Evolutionary conservation across 345 rosid species (phyloP), one percentile per base, ranked within the genome.

Genomic region (Arabidopsis arenosa): DNA sequence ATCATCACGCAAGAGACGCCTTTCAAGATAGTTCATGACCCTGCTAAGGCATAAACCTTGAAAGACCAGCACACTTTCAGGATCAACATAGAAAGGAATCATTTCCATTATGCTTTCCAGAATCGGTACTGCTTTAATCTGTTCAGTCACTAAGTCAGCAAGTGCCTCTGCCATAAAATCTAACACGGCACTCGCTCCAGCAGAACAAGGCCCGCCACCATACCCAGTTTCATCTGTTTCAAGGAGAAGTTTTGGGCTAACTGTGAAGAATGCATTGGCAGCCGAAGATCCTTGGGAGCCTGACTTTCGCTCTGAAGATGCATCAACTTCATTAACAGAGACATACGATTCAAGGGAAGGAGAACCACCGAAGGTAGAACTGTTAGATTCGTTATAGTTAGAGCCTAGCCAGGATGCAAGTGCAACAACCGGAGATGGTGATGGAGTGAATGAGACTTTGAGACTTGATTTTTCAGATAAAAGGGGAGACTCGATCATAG

Each of bases 151-250:
- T 61, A 89, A 79, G 84, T 90, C 98, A 79, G 99, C 90, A 68
- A 95, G 93, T 82, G 89, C 96, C 86, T 95, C 99, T 23, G 97
- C 98, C 83, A 93, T 79, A 79, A 95, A 95, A 86, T 95, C 99
- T 79, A 95, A 82, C 74, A 89, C 81, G 45, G 98, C 98, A 81
- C 97, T 91, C 41, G 98, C 98, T 75, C 93, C 99, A 45, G 98
- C 98, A 81, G 96, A 93, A 83, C 99, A 95, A 62, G 98, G 98
- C 74, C 99, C 99, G 9, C 99, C 98, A 47, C 98, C 99, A 71
- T 89, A 95, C 64, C 99, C 97, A 76, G 89, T 84, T 81, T 95
- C 98, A 86, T 95, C 98, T 54, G 84, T 80, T 83, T 93, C 97
- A 30, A 90, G 85, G 36, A 95, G 96, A 71, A 91, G 80, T 73